Conservation (phyloP, 2,329 filamentous ascomycete species). For the Fusarium sp. region DNA sequence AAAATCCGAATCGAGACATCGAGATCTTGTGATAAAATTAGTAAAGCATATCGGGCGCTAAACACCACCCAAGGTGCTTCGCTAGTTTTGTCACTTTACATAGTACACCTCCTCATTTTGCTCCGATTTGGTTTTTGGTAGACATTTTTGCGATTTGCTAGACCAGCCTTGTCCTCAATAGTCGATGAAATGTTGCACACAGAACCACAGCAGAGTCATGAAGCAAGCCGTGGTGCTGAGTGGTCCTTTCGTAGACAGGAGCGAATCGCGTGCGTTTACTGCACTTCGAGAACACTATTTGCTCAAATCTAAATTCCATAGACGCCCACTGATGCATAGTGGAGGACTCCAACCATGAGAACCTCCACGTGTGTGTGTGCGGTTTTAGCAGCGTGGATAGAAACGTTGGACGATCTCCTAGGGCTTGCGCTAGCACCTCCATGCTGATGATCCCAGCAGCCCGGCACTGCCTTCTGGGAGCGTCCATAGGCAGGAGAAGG, state of each 20-base stretch:
- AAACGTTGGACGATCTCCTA: slow-evolving; percentile 30
- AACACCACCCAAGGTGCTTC: no score
- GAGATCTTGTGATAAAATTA: no score
- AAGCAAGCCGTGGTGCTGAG: background rate
- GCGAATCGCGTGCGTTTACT: slow-evolving; percentile 8
- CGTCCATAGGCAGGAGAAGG: slow-evolving; percentile 20
- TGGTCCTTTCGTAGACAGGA: slow-evolving; percentile 5
- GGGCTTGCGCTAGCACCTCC: slow-evolving; percentile 28
- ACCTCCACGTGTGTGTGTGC: slow-evolving; percentile 31
- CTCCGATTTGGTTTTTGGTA: no score
- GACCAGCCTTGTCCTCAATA: background rate
- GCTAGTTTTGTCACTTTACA: no score
- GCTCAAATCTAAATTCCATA: slow-evolving; percentile 8
- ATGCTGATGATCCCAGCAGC: slow-evolving; percentile 27
- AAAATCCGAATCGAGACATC: no score
- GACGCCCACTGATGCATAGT: slow-evolving; percentile 9
- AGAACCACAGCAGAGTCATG: background rate
- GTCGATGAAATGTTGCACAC: slow-evolving; percentile 8
- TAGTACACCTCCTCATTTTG: no score
- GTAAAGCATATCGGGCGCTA: no score
- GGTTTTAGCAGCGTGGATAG: slow-evolving; percentile 28
- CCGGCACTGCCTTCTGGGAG: slow-evolving; percentile 11
- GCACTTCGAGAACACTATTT: slow-evolving; percentile 4
- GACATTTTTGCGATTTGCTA: no score
- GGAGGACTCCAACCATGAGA: slow-evolving; percentile 9